Conservation (phyloP, 75 land plant genomes). For the Sequoiadendron giganteum region DNA sequence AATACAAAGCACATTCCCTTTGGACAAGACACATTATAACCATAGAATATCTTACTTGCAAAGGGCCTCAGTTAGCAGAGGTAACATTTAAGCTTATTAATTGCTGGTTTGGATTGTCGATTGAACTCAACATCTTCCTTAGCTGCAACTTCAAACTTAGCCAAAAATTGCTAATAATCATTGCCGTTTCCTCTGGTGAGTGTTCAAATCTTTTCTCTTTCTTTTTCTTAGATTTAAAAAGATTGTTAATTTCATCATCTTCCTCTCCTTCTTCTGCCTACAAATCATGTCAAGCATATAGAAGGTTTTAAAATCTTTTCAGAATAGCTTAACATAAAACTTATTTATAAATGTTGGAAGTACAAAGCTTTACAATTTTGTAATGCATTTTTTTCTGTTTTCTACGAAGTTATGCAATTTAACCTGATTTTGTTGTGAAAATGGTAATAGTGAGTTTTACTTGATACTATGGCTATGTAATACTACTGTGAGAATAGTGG, state of each 20-base stretch:
- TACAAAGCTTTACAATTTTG: background rate
- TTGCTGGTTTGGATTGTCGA: conserved; percentile 75
- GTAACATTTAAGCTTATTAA: conserved; percentile 86
- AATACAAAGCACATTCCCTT: background rate
- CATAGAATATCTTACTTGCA: no score
- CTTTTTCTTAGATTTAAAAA: conserved; percentile 76
- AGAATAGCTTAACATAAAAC: background rate
- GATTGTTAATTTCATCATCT: conserved; percentile 67
- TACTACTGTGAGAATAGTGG: background rate
- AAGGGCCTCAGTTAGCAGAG: conserved; percentile 58
- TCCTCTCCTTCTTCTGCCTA: conserved; percentile 97
- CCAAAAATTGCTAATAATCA: conserved; percentile 83
- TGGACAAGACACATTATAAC: background rate
- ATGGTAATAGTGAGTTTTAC: background rate
- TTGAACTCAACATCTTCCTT: conserved; percentile 92
- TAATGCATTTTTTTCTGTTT: background rate
- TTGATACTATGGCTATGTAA: background rate
- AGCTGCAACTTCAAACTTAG: conserved; percentile 89
- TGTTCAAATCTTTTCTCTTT: conserved; percentile 79
- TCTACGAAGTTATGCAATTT: background rate
- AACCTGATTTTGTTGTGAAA: background rate
- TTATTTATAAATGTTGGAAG: background rate
- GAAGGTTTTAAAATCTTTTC: background rate
- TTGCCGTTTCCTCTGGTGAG: conserved; percentile 76
- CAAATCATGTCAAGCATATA: conserved; percentile 3